phyloP scores from a whole-genome alignment of 192 early-diverging fungal genomes.

The Dispira simplex region DNA sequence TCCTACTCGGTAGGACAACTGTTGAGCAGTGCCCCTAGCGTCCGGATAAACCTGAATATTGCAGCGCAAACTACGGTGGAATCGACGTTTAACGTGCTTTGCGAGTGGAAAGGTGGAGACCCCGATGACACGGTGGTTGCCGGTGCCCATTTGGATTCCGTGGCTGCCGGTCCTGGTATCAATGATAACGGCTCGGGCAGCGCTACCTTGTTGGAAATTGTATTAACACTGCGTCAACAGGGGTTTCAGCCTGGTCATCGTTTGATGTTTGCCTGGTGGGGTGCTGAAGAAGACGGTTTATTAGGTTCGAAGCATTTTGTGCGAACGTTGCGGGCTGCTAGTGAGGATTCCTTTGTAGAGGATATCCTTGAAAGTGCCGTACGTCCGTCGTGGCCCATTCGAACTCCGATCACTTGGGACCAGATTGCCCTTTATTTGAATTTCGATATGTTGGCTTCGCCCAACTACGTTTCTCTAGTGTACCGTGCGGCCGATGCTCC shows the following conservation, averaged over 20 bases:
- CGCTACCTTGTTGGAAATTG: constrained; percentile 38
- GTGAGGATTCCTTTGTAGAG: background rate
- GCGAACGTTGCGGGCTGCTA: constrained; percentile 16
- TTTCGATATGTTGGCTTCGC: constrained; percentile 60
- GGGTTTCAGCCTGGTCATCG: constrained; percentile 31
- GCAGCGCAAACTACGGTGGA: constrained; percentile 31
- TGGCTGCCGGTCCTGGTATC: constrained; percentile 49
- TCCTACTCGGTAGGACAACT: constrained; percentile 37
- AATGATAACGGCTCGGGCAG: constrained; percentile 56
- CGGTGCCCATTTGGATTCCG: constrained; percentile 49
- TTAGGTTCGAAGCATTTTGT: constrained; percentile 46
- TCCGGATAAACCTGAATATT: constrained; percentile 27
- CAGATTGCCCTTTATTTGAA: constrained; percentile 45
- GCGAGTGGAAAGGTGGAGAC: constrained; percentile 30
- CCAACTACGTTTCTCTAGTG: constrained; percentile 48
- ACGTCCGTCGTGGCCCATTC: background rate
- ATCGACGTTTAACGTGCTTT: constrained; percentile 46
- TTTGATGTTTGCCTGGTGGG: constrained; percentile 58
- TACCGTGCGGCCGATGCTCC: constrained; percentile 49
- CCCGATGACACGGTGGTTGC: constrained; percentile 33
- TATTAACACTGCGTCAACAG: constrained; percentile 29
- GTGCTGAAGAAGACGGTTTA: constrained; percentile 54
- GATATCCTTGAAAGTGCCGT: background rate
- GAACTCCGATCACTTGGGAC: constrained; percentile 16
- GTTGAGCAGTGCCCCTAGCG: constrained; percentile 19